These are phyloP conservation scores for Wallacemonas rigidus DNA, from an alignment of 208 protist species.

Conservation along the genomic window DNA sequence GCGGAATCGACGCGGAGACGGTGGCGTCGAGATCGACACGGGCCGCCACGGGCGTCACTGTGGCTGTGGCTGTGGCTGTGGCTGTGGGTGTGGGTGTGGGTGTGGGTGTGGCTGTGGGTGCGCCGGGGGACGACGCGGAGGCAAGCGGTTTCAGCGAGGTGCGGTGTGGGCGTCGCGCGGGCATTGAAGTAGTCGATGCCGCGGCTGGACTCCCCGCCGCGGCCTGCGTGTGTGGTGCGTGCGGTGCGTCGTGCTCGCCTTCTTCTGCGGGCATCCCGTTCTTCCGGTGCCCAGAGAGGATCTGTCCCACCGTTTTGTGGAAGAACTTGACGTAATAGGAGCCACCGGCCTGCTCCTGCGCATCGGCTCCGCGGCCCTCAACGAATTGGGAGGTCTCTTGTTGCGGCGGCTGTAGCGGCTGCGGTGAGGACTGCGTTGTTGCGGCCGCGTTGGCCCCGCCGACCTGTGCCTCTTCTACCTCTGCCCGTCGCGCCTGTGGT, in stretches of 20 bases:
- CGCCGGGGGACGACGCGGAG: not conserved
- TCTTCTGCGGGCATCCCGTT: constrained; percentile 9
- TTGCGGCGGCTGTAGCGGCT: not conserved
- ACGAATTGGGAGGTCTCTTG: not conserved
- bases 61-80: too few species aligned
- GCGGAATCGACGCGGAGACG: too few species aligned
- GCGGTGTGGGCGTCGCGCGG: constrained; percentile 32
- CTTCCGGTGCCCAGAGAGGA: constrained; percentile 33
- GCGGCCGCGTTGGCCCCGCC: too few species aligned
- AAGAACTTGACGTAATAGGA: constrained; percentile 80
- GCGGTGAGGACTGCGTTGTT: too few species aligned
- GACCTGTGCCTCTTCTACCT: too few species aligned
- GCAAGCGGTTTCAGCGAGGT: constrained; percentile 32
- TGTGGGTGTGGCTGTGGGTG: not conserved
- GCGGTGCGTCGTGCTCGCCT: constrained; percentile 9
- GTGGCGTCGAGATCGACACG: too few species aligned
- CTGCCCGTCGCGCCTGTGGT: not conserved
- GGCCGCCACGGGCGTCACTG: too few species aligned
- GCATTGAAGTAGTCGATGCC: not conserved
- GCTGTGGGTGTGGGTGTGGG: not conserved
- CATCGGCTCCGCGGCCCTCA: not conserved
- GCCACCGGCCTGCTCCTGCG: not conserved
- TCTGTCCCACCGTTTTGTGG: constrained; percentile 50
- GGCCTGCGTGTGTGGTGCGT: not conserved
- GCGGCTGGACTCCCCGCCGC: too few species aligned